Evolutionary conservation across 2,329 filamentous ascomycete genomes (phyloP).

Genomic region (Alternaria arborescens): DNA sequence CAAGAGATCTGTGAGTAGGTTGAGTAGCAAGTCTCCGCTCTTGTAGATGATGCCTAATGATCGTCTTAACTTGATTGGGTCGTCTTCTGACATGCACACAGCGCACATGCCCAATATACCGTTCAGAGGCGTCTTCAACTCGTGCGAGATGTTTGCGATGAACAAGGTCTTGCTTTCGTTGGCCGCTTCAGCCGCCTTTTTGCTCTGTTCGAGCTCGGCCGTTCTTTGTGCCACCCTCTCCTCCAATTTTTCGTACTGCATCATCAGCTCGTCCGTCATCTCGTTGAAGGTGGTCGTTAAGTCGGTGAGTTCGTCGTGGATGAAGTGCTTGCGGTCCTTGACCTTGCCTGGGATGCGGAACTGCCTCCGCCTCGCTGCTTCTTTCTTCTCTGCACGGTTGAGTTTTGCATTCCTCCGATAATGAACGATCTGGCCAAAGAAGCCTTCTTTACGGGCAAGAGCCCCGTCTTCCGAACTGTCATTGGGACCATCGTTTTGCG

Average conservation of each 20-base stretch:
- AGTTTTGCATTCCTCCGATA: conserved; percentile 46
- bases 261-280: conserved; percentile 89
- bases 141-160: conserved; percentile 89
- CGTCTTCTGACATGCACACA: conserved; percentile 91
- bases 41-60: conserved; percentile 90
- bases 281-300: conserved; percentile 87
- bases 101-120: conserved; percentile 95
- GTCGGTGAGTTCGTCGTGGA: conserved; percentile 87
- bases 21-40: conserved; percentile 82
- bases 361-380: conserved; percentile 57
- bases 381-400: conserved; percentile 47
- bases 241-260: conserved; percentile 85
- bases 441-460: conserved; percentile 58
- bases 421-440: conserved; percentile 50
- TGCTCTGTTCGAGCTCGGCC: conserved; percentile 84
- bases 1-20: conserved; percentile 86
- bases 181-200: conserved; percentile 90
- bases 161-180: conserved; percentile 98
- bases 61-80: conserved; percentile 78
- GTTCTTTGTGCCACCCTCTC: conserved; percentile 85
- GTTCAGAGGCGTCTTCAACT: conserved; percentile 93
- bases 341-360: conserved; percentile 91
- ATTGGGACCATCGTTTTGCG: conserved; percentile 49
- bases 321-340: conserved; percentile 73
- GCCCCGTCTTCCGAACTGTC: conserved; percentile 60